phyloP scores from a whole-genome alignment of 208 protist species.

The Leishmania aethiopica region DNA sequence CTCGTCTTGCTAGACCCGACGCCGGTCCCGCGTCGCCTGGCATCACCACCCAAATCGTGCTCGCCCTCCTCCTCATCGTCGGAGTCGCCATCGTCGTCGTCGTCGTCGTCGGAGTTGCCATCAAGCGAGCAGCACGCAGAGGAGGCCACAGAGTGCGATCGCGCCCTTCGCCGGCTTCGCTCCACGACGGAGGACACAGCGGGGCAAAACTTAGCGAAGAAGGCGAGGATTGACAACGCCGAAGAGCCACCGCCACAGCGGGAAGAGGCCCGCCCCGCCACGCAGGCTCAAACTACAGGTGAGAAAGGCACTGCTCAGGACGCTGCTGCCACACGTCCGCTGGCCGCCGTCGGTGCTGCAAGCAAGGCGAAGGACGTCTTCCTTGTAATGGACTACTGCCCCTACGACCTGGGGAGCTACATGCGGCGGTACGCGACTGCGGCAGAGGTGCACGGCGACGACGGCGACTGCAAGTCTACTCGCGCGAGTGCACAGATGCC shows the following conservation, averaged over 20 bases:
- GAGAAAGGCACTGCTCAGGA: slow-evolving; percentile 1
- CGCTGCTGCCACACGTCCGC: slow-evolving; percentile 10
- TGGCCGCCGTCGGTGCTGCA: slow-evolving; percentile 7
- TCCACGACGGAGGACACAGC: neutral
- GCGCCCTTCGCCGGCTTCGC: neutral
- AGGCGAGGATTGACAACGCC: slow-evolving; percentile 1
- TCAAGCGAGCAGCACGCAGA: slow-evolving; percentile 1
- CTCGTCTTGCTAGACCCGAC: slow-evolving; percentile 49
- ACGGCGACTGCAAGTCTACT: no score
- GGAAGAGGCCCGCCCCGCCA: neutral
- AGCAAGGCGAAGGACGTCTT: slow-evolving; percentile 61
- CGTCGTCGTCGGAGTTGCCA: slow-evolving; percentile 3
- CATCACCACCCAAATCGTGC: neutral
- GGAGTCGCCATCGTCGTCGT: neutral
- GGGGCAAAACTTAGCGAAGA: neutral
- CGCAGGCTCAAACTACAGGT: neutral
- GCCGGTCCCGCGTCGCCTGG: slow-evolving; percentile 14
- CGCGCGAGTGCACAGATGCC: slow-evolving; percentile 18
- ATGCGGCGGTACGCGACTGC: slow-evolving; percentile 45
- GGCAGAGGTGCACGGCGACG: neutral
- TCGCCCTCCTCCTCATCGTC: slow-evolving; percentile 5
- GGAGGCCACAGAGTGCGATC: neutral
- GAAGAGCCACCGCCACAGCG: neutral
- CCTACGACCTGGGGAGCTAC: slow-evolving; percentile 75
- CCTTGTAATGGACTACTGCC: slow-evolving; percentile 87